Conservation (phyloP, 2,329 filamentous ascomycete genomes). For the Lasiodiplodia hormozganensis region DNA sequence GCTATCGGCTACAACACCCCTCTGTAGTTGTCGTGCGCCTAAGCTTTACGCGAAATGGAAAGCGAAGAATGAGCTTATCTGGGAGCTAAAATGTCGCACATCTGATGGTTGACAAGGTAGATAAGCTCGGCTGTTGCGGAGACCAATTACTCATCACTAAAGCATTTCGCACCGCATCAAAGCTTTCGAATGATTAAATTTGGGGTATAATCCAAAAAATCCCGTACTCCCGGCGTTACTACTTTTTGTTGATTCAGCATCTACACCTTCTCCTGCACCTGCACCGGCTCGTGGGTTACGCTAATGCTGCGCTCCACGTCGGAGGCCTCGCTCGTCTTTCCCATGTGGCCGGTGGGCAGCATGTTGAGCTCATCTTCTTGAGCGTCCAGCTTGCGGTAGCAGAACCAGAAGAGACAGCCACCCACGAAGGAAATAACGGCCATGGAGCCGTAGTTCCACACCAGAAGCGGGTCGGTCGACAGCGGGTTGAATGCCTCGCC, state of each 20-base stretch:
- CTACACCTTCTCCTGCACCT: conserved; percentile 11
- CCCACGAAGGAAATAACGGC: conserved; percentile 45
- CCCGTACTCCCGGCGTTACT: neutral
- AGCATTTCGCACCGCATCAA: neutral
- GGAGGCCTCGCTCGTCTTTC: conserved; percentile 37
- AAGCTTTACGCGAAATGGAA: too few relatives aligned
- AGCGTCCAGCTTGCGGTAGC: conserved; percentile 43
- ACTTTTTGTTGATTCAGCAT: neutral
- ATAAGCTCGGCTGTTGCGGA: neutral
- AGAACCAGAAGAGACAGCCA: conserved; percentile 42
- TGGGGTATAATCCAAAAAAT: conserved; percentile 13
- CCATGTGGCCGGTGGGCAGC: conserved; percentile 47
- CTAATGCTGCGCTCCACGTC: conserved; percentile 39
- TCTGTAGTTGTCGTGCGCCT: too few relatives aligned
- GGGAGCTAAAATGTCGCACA: too few relatives aligned
- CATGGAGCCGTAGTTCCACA: conserved; percentile 43
- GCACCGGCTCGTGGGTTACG: conserved; percentile 12
- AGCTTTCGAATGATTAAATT: neutral
- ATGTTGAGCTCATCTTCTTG: conserved; percentile 47
- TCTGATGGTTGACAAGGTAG: too few relatives aligned
- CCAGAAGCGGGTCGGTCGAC: conserved; percentile 35
- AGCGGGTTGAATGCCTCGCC: conserved; percentile 35
- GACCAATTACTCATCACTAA: neutral
- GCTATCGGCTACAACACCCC: neutral
- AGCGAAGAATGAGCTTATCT: too few relatives aligned